Percentiles rank a stretch among this genome's conserved stretches.
Conservation (phyloP, 2,329 filamentous ascomycete species). For the Apiospora malaysiana region DNA sequence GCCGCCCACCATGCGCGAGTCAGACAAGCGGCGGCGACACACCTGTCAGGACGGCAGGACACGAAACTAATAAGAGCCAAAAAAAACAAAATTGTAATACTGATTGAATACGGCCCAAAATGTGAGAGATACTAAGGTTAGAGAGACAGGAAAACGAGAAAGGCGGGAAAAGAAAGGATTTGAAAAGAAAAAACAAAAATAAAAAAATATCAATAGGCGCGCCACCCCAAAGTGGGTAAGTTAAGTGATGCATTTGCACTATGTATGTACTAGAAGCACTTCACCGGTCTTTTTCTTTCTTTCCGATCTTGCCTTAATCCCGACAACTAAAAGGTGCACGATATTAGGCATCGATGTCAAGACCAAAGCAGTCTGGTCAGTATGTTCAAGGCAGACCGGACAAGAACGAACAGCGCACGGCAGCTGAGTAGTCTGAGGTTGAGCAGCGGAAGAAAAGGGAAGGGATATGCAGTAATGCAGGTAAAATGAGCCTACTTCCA, state of each 20-base stretch:
- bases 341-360: slow-evolving; percentile 14
- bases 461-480: too few species aligned
- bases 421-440: background rate
- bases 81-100: background rate
- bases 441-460: background rate
- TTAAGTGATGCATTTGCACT: background rate
- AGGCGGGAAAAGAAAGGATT: background rate
- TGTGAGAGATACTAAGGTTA: background rate
- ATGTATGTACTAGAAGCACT: background rate
- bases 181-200: too few species aligned
- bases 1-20: slow-evolving; percentile 11
- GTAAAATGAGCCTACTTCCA: slow-evolving; percentile 12
- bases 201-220: slow-evolving; percentile 11
- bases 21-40: slow-evolving; percentile 3
- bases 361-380: background rate
- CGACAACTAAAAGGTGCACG: background rate
- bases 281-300: background rate
- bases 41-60: slow-evolving; percentile 1
- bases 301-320: background rate
- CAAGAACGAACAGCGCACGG: background rate
- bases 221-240: slow-evolving; percentile 11
- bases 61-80: too few species aligned
- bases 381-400: background rate
- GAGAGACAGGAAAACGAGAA: background rate
- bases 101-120: background rate